A percentile compares a stretch with the other conserved stretches of the same genome.
phyloP scores from a whole-genome alignment of 208 protist genomes.

The Acanthamoeba lenticulata region DNA sequence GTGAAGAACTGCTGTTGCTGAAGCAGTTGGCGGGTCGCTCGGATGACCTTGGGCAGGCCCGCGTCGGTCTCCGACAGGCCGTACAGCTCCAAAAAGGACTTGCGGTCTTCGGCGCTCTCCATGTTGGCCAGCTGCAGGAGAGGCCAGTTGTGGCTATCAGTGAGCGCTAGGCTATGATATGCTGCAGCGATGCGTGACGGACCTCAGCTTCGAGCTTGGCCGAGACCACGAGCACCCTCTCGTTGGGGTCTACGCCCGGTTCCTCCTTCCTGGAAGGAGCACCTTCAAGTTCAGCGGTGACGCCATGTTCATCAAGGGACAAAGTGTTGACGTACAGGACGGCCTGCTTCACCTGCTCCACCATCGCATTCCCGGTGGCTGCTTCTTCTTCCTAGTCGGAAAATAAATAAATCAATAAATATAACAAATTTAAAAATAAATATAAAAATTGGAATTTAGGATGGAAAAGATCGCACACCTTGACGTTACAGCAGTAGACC shows the following conservation, averaged over 20 bases:
- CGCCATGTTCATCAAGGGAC: neutral
- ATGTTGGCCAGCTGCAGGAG: neutral
- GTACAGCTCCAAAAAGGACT: neutral
- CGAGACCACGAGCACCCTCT: neutral
- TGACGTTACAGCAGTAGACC: conserved; percentile 44
- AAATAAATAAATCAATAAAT: too few species aligned
- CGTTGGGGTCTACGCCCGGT: neutral
- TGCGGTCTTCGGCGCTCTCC: neutral
- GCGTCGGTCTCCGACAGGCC: neutral
- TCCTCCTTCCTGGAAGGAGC: neutral
- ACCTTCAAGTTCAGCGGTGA: too few species aligned
- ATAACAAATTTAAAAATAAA: too few species aligned
- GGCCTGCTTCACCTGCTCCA: conserved; percentile 3
- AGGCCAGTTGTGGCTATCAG: neutral
- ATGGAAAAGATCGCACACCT: neutral
- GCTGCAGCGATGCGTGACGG: neutral
- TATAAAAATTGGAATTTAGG: neutral
- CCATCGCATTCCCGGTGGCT: neutral
- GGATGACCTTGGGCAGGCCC: conserved; percentile 21
- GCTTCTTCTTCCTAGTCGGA: neutral
- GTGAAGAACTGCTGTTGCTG: neutral
- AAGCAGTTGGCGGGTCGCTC: neutral
- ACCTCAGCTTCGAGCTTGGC: conserved; percentile 30
- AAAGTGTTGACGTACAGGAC: neutral
- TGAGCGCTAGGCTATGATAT: neutral